phyloP scores from a whole-genome alignment of 1,284 basidiomycete genomes.

The Cyathus olla region DNA sequence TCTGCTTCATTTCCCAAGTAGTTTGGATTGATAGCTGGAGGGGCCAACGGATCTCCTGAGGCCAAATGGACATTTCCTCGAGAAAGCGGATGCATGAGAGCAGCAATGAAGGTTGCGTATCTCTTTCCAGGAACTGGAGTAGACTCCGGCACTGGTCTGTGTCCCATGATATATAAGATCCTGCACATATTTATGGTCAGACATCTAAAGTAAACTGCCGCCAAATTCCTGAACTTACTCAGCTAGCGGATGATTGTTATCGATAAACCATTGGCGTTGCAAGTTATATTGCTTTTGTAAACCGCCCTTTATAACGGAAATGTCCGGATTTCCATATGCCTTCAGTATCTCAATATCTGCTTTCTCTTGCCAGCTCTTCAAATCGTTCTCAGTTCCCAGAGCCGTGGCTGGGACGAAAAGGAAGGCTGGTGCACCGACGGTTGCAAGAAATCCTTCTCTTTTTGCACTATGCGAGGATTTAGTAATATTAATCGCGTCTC shows the following conservation, averaged over 20 bases:
- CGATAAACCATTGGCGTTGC: constrained; percentile 7
- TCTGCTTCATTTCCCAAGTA: constrained; percentile 52
- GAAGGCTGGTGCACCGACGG: constrained; percentile 1
- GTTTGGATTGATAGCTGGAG: constrained; percentile 54
- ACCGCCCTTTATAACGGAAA: neutral
- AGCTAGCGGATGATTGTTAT: constrained; percentile 6
- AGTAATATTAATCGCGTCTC: neutral
- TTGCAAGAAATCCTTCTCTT: constrained; percentile 6
- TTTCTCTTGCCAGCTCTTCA: neutral
- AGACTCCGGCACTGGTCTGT: constrained; percentile 8
- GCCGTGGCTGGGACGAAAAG: constrained; percentile 3
- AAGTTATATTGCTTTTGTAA: constrained; percentile 6
- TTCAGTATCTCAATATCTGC: neutral
- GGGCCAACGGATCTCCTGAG: constrained; percentile 46
- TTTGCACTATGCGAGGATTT: neutral
- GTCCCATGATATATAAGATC: constrained; percentile 9
- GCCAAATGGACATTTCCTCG: constrained; percentile 41
- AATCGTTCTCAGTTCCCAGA: neutral
- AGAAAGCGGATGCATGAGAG: constrained; percentile 20
- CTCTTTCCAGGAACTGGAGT: constrained; percentile 22
- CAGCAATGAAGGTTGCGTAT: constrained; percentile 18
- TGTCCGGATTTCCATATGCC: neutral
- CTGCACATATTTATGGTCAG: constrained; percentile 7
- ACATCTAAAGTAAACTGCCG: no score
- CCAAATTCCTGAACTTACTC: constrained; percentile 16